Base-by-base conservation (phyloP, 768 basidiomycete genomes). In the Coprinopsis strossmayeri region DNA sequence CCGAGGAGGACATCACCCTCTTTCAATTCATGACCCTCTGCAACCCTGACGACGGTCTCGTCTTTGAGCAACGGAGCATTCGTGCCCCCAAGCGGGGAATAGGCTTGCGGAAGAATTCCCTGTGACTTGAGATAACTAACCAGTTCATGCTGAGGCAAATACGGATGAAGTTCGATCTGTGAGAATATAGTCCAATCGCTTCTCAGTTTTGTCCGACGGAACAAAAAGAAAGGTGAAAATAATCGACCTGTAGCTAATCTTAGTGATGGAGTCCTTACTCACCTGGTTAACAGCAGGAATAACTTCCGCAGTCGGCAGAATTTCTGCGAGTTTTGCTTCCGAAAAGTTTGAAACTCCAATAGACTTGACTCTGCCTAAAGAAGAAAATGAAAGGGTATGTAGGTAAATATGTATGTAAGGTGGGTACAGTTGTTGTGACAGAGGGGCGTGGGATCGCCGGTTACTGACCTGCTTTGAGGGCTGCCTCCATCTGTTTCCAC, bases 281-380 rank as follows among this genome's bases (percentile, higher is more conserved):
- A 79, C 84, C 74, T 88, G 87, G 63, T 91, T 67, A 23, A 87
- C 86, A 17, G 76, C 84, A 5, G 89, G 87, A 15, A 79, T 60
- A 56, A 91, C 73, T 52, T 77, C 76, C 30, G 82, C 84, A 9
- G 70, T 76, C 18, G 81, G 74, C 32, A 88, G 71, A 46, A 91
- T 76, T 54, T 83, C 75, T 59, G 88, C 79, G 17, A 93, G 70
- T 60, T 82, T 78, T 49, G 62, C 65, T 61, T 82, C 68, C 25
- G 82, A 84, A 62, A 80, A 84, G 71, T 91, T 91, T 54, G 85
- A 88, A 26, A 82, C 80, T 25, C 89, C 89, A 56, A 87, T 87
- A 20, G 71, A 65, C 53, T 67, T 71, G 53, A 81, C 80, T 64
- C 84, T 87, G 56, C 82, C 82, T 82, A 48, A n/a, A 42, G 32